Evolutionary conservation across 257 asterid species (phyloP).

Genomic region (Solanum megistacrolobum): DNA sequence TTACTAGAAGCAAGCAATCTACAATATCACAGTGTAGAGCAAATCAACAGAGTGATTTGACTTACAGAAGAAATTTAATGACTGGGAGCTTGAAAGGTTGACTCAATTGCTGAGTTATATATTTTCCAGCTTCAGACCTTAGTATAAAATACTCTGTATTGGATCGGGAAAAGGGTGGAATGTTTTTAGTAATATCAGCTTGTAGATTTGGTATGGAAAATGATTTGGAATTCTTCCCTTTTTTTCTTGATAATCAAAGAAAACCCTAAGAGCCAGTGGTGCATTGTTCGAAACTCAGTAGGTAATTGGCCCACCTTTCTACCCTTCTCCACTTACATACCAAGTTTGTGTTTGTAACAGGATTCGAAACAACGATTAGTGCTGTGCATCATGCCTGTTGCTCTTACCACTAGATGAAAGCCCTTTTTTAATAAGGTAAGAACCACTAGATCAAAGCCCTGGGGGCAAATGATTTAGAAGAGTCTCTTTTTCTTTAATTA

Average conservation of each 20-base stretch:
- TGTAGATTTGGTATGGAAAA: background rate
- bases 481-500: background rate
- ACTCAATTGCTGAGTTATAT: background rate
- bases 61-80: background rate
- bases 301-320: background rate
- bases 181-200: background rate
- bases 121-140: background rate
- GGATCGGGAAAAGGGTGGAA: background rate
- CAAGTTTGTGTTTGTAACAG: background rate
- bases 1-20: background rate
- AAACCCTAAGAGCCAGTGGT: background rate
- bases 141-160: background rate
- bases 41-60: background rate
- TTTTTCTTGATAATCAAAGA: background rate
- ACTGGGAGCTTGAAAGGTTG: background rate
- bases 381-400: background rate
- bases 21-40: background rate
- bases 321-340: background rate
- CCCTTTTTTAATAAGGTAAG: background rate
- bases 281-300: background rate
- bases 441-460: background rate
- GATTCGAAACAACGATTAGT: background rate
- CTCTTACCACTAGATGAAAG: background rate
- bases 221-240: background rate
- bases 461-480: background rate